Base-by-base conservation (phyloP, 2,329 filamentous ascomycete genomes). In the Boeremia exigua region DNA sequence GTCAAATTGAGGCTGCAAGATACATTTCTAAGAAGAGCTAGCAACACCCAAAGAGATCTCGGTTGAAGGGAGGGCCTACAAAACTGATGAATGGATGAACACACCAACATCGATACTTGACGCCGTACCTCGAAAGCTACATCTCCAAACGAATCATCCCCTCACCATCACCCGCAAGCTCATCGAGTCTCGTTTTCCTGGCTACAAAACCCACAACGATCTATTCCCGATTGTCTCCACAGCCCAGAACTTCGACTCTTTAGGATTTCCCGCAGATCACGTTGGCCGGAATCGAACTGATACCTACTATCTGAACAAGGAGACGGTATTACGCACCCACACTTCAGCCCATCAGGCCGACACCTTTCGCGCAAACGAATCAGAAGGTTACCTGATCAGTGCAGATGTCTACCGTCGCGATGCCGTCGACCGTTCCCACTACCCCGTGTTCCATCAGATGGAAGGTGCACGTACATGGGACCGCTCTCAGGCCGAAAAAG, bases 391-490 rank as follows among this genome's bases (percentile, higher is more conserved):
- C 73, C 89, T 96, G 30, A 90, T 99, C 72, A 90, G 89, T 56
- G 95, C 94, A 23, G 95, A 99, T 74, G 95, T 99, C 15, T 99
- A 98, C 76, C 87, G 95, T 38, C 85, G 95, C 62, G 95, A 99
- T 84, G 93, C 94, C 53, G 89, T 99, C 69, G 95, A 99, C 77
- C 86, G 91, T 53, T 95, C 89, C 66, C 95, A 99, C 78, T 98
- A 98, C 77, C 95, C 95, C 0, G 87, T 96, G 55, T 99, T 99
- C 77, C 95, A 99, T 78, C 95, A 99, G 79, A 98, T 98, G 93
- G 95, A 99, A 75, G 94, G 92, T 11, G 94, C 94, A 8, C 84
- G 89, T 65, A 88, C 92, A 49, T 99, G 95, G 94, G 89, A 95
- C 71, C 85, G 91, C 9, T 81, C 73, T 27, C 83, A 79, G 72